A percentile compares a stretch with the other conserved stretches of the same genome.
Conservation (phyloP, 2,329 filamentous ascomycete genomes). For the Talaromyces rugulosus region DNA sequence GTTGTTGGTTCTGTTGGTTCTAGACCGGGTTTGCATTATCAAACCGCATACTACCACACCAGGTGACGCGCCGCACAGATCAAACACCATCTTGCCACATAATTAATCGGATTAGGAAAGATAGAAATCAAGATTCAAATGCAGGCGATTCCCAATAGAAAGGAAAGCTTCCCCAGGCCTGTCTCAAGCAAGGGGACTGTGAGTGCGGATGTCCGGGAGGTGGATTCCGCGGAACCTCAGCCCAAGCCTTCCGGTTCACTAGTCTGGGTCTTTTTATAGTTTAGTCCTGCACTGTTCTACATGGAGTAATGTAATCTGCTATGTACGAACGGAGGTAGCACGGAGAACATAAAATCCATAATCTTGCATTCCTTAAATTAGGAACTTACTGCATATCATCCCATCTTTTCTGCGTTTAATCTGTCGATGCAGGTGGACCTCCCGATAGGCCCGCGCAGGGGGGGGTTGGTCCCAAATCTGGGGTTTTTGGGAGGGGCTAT, state of each 20-base stretch:
- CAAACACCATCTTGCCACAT: not conserved
- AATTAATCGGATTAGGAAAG: not conserved
- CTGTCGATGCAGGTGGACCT: not conserved
- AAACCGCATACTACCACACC: not conserved
- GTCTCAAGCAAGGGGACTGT: not conserved
- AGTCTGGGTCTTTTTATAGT: not conserved
- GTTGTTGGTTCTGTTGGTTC: not conserved
- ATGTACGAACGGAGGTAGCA: not conserved
- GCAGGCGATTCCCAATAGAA: not conserved
- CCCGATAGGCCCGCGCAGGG: not conserved
- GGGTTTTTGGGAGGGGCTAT: not conserved
- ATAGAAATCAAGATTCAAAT: not conserved
- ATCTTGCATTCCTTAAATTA: not conserved
- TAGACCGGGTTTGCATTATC: not conserved
- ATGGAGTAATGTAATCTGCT: not conserved
- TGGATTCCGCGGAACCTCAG: not conserved
- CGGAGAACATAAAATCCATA: too few relatives aligned
- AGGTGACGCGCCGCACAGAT: not conserved
- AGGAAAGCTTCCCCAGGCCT: not conserved
- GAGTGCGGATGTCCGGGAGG: not conserved
- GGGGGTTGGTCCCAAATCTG: not conserved
- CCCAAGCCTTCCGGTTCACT: not conserved
- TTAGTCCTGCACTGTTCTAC: not conserved
- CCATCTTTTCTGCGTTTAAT: not conserved
- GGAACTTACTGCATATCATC: not conserved